A percentile compares a stretch with the other conserved stretches of the same genome.
phyloP scores from a whole-genome alignment of 345 rosid genomes.

The Kernera saxatilis region DNA sequence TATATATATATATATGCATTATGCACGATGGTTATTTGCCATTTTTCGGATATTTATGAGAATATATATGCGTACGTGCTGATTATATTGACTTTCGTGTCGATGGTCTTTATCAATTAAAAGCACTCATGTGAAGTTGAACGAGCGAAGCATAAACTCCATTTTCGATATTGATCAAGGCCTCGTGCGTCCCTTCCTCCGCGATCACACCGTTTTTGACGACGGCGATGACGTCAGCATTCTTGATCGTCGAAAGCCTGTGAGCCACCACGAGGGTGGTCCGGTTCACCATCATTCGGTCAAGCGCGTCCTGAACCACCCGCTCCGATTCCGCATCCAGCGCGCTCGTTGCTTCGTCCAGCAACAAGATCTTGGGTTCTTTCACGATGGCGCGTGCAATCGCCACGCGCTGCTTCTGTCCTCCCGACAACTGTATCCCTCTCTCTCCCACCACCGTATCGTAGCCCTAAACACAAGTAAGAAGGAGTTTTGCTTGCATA shows the following conservation, averaged over 20 bases:
- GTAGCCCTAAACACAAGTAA: slow-evolving; percentile 39
- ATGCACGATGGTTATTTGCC: too few relatives aligned
- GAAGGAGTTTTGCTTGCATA: background rate
- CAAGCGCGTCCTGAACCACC: slow-evolving; percentile 40
- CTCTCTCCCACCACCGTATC: slow-evolving; percentile 60
- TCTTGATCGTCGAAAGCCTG: slow-evolving; percentile 59
- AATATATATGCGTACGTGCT: too few relatives aligned
- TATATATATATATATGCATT: too few relatives aligned
- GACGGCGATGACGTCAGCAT: slow-evolving; percentile 55
- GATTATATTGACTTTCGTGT: too few relatives aligned
- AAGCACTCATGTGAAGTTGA: slow-evolving; percentile 35
- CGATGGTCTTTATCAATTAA: background rate
- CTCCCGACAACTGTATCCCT: slow-evolving; percentile 59
- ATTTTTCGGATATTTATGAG: too few relatives aligned
- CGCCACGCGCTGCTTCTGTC: slow-evolving; percentile 76
- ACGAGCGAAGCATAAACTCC: slow-evolving; percentile 54
- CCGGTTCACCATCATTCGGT: slow-evolving; percentile 30
- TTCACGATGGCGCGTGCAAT: slow-evolving; percentile 66
- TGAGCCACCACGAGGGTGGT: slow-evolving; percentile 67
- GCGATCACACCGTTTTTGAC: slow-evolving; percentile 58
- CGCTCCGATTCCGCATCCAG: slow-evolving; percentile 68
- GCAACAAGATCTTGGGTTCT: slow-evolving; percentile 46
- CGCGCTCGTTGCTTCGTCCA: slow-evolving; percentile 83
- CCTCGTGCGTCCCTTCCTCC: slow-evolving; percentile 58
- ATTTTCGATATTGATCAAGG: slow-evolving; percentile 32